Base-by-base conservation (phyloP, 106 monocot species). In the Ottelia alismoides region DNA sequence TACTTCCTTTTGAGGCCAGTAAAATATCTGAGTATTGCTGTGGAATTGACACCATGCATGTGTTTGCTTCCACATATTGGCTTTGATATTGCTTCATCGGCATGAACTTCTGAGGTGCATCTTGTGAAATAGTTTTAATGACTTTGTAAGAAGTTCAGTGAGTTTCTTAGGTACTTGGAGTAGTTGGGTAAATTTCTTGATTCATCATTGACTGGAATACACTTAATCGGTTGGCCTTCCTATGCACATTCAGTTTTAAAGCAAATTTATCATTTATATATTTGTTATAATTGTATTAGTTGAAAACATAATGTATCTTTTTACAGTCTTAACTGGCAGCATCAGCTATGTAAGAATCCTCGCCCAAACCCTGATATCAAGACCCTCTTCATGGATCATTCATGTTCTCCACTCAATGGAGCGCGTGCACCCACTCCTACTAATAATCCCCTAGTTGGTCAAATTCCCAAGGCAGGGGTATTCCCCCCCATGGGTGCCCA, bases 291-390 rank as follows among this genome's bases (percentile, higher is more conserved):
- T 35, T 12, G 5, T 35, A 35, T 49, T n/a, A 49, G 48, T 20
- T 11, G 2, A 3, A 3, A 49, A 3, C 20, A n/a, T 49, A 3
- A 11, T 5, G 11, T 52, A 22, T 32, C 25, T 9, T 27, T 51
- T 43, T 75, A 22, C 61, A 94, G 84, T 74, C 78, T 96, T 55
- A 96, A 96, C 55, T 96, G 96, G 96, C 96, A 96, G 67, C 96
- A 96, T 79, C 96, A 96, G 58, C 82, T 89, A 63, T 96, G 96
- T 76, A 96, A 96, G 74, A 96, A 89, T 30, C 96, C 96, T 23
- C 84, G 89, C 5, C 62, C 88, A 24, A 96, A 96, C 58, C 96
- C 89, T 65, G 96, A 96, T 51, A 96, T 96, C 24, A 96, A 96
- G 53, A 96, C 96, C 28, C 88, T 96, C 10, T 96, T 96, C 47